Evolutionary conservation across 2,329 filamentous ascomycete genomes (phyloP).

Genomic region (Exserohilum rostratum): DNA sequence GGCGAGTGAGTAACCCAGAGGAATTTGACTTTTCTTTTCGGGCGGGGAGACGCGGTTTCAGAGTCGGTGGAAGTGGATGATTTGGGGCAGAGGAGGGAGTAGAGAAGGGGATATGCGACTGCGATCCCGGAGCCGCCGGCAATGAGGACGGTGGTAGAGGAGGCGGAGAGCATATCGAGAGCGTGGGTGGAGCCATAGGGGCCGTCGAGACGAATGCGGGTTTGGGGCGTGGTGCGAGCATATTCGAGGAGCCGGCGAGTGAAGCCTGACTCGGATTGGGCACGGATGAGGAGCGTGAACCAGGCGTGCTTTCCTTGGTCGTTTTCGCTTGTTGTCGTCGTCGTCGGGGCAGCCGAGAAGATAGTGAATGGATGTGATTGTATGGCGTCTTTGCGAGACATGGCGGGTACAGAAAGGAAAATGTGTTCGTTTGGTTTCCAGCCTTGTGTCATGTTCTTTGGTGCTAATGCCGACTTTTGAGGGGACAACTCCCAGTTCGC

Average conservation of each 20-base stretch:
- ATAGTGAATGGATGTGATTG: conserved; percentile 73
- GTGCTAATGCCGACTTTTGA: conserved; percentile 19
- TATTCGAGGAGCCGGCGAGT: conserved; percentile 61
- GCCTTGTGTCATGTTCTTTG: conserved; percentile 53
- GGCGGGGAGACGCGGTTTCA: conserved; percentile 21
- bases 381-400: conserved; percentile 59
- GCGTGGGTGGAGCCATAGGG: conserved; percentile 67
- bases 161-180: conserved; percentile 59
- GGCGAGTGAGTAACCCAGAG: conserved; percentile 65
- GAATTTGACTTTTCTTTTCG: conserved; percentile 53
- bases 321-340: conserved; percentile 50
- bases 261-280: conserved; percentile 61
- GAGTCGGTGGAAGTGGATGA: conserved; percentile 13
- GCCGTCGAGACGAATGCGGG: conserved; percentile 64
- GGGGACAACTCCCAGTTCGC: conserved; percentile 50
- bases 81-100: conserved; percentile 52
- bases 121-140: conserved; percentile 70
- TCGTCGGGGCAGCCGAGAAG: conserved; percentile 63
- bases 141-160: conserved; percentile 60
- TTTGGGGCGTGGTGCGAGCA: conserved; percentile 53
- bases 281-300: conserved; percentile 65
- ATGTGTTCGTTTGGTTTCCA: conserved; percentile 69
- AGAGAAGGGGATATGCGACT: conserved; percentile 66
- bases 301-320: conserved; percentile 52
- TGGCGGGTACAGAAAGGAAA: conserved; percentile 64